Base-by-base conservation (phyloP, 2,329 filamentous ascomycete genomes). In the Cordyceps fumosorosea region DNA sequence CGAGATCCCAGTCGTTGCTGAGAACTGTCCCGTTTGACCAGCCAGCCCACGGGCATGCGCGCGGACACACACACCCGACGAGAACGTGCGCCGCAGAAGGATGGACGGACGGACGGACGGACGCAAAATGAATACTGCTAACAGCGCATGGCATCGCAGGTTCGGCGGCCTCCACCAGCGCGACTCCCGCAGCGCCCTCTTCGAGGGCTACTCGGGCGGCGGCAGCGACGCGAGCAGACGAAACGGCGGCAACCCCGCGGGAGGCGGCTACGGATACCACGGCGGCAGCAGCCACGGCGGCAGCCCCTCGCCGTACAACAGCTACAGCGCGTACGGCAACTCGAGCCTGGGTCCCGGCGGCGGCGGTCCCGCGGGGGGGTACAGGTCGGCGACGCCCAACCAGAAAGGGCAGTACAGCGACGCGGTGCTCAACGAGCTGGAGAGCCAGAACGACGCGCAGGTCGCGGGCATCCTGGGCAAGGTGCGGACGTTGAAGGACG, bases 371-470 rank as follows among this genome's bases (percentile, higher is more conserved):
- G 65, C 66, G 66, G 24, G 34, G 4, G 40, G 8, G 8, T 90
- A 79, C 73, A 79, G 89, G 58, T 76, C 84, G 37, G 89, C 88
- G 67, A 91, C 89, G 64, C 89, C 89, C 64, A 91, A 92, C 73
- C 80, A 66, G 67, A 91, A 89, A 72, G 93, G 93, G 16, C 93
- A 97, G 74, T 98, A 98, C 75, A 93, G 89, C 72, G 89, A 96
- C 70, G 90, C 93, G 22, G 91, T 96, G 54, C 83, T 99, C 59
- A 91, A 91, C 73, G 92, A 96, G 77, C 83, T 99, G 64, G 95
- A 99, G 79, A 93, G 90, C 71, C 95, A 99, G 78, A 98, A 98
- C 72, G 93, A 97, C 68, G 82, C 86, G 63, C 89, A 97, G 69
- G 88, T 97, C 12, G 89, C 91, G 65, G 91, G 92, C n/a, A 93